Evolutionary conservation across 805 yeast genomes (phyloP).

Genomic region (Blastobotrys robertii): DNA sequence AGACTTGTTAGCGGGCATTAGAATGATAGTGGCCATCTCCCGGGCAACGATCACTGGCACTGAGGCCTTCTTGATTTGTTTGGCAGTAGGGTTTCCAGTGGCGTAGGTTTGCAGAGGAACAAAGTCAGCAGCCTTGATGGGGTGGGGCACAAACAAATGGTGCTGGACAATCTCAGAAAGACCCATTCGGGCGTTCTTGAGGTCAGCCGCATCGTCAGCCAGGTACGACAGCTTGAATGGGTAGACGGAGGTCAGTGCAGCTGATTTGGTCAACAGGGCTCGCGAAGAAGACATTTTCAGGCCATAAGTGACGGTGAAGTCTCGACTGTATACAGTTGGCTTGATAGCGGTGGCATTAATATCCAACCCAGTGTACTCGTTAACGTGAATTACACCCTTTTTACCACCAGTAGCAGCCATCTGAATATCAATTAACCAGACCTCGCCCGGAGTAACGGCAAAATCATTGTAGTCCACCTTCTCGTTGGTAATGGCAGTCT

Average conservation of each 20-base stretch:
- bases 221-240: slow-evolving; percentile 83
- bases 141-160: slow-evolving; percentile 64
- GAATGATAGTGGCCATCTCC: slow-evolving; percentile 65
- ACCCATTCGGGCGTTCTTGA: slow-evolving; percentile 61
- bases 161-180: slow-evolving; percentile 71
- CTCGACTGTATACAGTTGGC: slow-evolving; percentile 66
- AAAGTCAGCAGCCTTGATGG: slow-evolving; percentile 63
- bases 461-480: slow-evolving; percentile 46
- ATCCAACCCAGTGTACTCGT: slow-evolving; percentile 23
- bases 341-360: slow-evolving; percentile 14
- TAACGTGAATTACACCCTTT: slow-evolving; percentile 20
- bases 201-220: slow-evolving; percentile 44
- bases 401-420: slow-evolving; percentile 55
- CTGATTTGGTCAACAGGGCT: slow-evolving; percentile 57
- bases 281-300: slow-evolving; percentile 70
- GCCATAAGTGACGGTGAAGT: slow-evolving; percentile 71
- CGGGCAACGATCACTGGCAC: slow-evolving; percentile 61
- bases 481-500: slow-evolving; percentile 28
- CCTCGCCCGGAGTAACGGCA: slow-evolving; percentile 69
- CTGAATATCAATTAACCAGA: slow-evolving; percentile 71
- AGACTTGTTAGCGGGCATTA: slow-evolving; percentile 34
- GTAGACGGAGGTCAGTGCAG: slow-evolving; percentile 68
- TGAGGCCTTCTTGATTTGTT: slow-evolving; percentile 29
- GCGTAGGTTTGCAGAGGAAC: slow-evolving; percentile 60
- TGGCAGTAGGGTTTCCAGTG: slow-evolving; percentile 49